These are phyloP conservation scores for Dissophora ornata DNA, from an alignment of 192 early-diverging fungal species.

Conservation along the genomic window DNA sequence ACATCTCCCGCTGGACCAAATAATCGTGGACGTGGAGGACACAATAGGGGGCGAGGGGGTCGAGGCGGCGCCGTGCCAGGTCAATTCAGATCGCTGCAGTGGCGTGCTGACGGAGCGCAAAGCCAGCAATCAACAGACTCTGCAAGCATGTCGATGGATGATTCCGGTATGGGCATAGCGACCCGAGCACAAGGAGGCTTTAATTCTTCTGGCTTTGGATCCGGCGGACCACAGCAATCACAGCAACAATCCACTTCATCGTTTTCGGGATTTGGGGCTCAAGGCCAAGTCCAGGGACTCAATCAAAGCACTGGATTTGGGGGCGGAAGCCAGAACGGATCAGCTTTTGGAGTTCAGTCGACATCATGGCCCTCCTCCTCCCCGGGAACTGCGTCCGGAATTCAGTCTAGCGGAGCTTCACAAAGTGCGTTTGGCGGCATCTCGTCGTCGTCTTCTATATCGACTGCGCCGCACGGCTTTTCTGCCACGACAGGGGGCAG, in stretches of 20 bases:
- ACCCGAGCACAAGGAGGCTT: background rate
- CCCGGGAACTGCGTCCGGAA: background rate
- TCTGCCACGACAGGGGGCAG: too few relatives aligned
- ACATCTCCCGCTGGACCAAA: background rate
- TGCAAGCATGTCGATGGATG: background rate
- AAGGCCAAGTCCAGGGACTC: background rate
- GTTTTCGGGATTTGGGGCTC: background rate
- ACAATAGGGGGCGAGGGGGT: constrained; percentile 5
- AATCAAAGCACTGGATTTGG: background rate
- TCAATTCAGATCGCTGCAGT: constrained; percentile 26
- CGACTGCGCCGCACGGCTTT: background rate
- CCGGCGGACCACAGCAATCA: background rate
- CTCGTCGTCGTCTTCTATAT: background rate
- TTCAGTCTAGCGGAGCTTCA: background rate
- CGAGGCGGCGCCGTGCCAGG: constrained; percentile 19
- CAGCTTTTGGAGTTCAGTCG: constrained; percentile 1
- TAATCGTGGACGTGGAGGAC: constrained; percentile 15
- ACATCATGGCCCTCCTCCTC: background rate
- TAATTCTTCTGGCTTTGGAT: background rate
- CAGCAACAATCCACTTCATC: background rate
- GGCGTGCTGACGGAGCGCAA: constrained; percentile 14
- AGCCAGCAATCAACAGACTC: constrained; percentile 10
- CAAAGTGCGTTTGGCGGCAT: constrained; percentile 11
- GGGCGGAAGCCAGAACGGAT: background rate
- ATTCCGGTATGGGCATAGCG: background rate